Evolutionary conservation across 805 yeast genomes (phyloP), one percentile per base, ranked within the genome.

Genomic region (Wickerhamomyces xylosicus): DNA sequence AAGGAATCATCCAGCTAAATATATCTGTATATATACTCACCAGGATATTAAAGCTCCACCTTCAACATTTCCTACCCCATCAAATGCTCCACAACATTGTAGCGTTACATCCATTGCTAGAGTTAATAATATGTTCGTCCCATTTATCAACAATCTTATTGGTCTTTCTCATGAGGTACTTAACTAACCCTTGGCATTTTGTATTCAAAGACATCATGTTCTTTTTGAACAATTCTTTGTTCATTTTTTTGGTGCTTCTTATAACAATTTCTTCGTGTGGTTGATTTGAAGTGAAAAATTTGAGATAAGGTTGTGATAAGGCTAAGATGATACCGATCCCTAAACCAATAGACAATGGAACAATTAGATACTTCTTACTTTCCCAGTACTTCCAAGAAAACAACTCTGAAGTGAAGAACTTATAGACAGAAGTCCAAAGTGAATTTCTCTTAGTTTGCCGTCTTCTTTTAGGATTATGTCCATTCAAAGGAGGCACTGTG

Each of bases 251-350:
- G 4, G 21, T n/a, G 11, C 18, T 22, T 16, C 27, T 19, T 19
- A 17, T 13, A 21, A 22, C 27, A 13, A 35, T 17, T 16, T 19
- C 21, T 19, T 34, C 39, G 15, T 36, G 16, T 19, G 45, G 34
- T 16, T 32, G 31, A 6, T 33, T 11, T 17, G 31, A 35, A 16
- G 19, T 32, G 15, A 29, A 21, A 4, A 45, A 33, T 4, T 36
- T 37, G 31, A 37, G 27, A 33, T 40, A 44, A 3, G 46, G 25
- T 0, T 46, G 15, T 5, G 50, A 19, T 4, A 43, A n/a, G 3
- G 52, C 55, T 7, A 54, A 37, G 1, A 53, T 39, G 13, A 51
- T 31, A 3, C 58, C 58, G 29, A 52, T 48, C 0, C 58, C 57
- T 36, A 52, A 37, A 0, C 57, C 58, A 13, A 53, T 27, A 8